Base-by-base conservation (phyloP, 441 rosid genomes). In the Eutrema salsugineum region DNA sequence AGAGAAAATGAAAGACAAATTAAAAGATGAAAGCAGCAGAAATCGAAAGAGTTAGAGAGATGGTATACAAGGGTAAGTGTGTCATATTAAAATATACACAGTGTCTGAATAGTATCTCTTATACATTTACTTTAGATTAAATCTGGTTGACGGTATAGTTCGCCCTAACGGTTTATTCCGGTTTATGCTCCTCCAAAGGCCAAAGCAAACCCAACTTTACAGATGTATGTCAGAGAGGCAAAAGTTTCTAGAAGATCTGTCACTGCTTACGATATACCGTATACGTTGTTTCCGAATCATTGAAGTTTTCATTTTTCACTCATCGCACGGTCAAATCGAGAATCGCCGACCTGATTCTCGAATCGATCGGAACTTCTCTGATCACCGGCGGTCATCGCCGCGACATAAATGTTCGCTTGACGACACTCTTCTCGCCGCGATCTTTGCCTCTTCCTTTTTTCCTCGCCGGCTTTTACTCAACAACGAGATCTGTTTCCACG, bases 61-160 rank as follows among this genome's bases (percentile, higher is more conserved):
- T n/a, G n/a, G n/a, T n/a, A n/a, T n/a, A n/a, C n/a, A n/a, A n/a
- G n/a, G n/a, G n/a, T n/a, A n/a, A n/a, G n/a, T n/a, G n/a, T n/a
- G n/a, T n/a, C n/a, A n/a, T n/a, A n/a, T n/a, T n/a, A n/a, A n/a
- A n/a, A n/a, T n/a, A n/a, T n/a, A n/a, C n/a, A n/a, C n/a, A n/a
- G n/a, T n/a, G n/a, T n/a, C n/a, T n/a, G n/a, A n/a, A n/a, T n/a
- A n/a, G n/a, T n/a, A n/a, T n/a, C n/a, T n/a, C n/a, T n/a, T n/a
- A n/a, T n/a, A n/a, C n/a, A n/a, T n/a, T n/a, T n/a, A n/a, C n/a
- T n/a, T n/a, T 20, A 20, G 22, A 20, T 20, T 20, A 63, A 4
- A 16, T 53, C 48, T 56, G 77, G 71, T 72, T 65, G 16, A 19
- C 38, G 53, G 66, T 44, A 63, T 36, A 72, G 66, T 66, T 73